A percentile compares a stretch with the other conserved stretches of the same genome.
phyloP scores from a whole-genome alignment of 768 basidiomycete genomes.

The Pleurotus giganteus region DNA sequence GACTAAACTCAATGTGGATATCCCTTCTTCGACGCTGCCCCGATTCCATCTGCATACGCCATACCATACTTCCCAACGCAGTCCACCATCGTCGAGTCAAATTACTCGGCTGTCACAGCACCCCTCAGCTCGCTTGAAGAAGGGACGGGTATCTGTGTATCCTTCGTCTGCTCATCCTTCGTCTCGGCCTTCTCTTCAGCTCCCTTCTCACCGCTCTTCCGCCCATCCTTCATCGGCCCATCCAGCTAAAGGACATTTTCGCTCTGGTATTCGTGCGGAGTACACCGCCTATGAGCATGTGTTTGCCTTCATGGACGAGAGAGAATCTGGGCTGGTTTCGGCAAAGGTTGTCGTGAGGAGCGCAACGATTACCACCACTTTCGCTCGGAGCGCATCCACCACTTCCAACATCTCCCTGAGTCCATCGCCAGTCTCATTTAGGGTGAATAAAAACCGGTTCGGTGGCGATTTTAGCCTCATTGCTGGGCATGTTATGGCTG shows the following conservation, averaged over 20 bases:
- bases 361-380: background rate
- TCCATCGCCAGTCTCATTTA: background rate
- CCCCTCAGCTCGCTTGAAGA: background rate
- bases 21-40: background rate
- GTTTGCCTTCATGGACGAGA: background rate
- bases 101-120: background rate
- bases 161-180: background rate
- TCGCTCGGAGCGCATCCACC: no score
- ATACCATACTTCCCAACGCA: background rate
- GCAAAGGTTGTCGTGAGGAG: background rate
- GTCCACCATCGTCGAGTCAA: background rate
- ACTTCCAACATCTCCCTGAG: background rate
- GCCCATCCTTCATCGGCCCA: background rate
- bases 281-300: background rate
- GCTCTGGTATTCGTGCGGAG: background rate
- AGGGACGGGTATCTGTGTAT: background rate
- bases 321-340: background rate
- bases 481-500: background rate
- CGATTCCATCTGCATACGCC: background rate
- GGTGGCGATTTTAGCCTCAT: background rate
- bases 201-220: background rate
- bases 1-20: background rate
- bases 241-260: background rate
- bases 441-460: conserved; percentile 6
- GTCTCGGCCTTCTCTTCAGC: background rate